A percentile compares a stretch with the other conserved stretches of the same genome.
Evolutionary conservation across 2,329 filamentous ascomycete genomes (phyloP).

Genomic region (Huntiella moniliformis): DNA sequence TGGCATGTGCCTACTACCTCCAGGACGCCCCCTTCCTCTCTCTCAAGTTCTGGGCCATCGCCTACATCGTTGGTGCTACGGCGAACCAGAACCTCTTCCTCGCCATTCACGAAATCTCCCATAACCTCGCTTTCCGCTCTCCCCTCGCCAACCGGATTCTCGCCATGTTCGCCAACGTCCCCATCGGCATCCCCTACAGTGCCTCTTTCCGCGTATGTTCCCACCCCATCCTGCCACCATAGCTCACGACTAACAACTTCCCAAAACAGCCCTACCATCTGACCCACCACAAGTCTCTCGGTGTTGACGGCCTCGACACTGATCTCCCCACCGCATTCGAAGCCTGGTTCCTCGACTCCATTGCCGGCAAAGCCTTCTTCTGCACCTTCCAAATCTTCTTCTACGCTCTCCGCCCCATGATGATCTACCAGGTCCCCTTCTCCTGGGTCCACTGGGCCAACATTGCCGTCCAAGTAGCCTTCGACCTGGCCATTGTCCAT

Average conservation of each 20-base stretch:
- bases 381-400: constrained; percentile 98
- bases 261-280: constrained; percentile 66
- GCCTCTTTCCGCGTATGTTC: constrained; percentile 68
- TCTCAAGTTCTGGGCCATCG: constrained; percentile 66
- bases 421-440: constrained; percentile 75
- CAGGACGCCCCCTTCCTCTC: constrained; percentile 63
- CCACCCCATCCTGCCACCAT: constrained; percentile 13
- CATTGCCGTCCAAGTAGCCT: constrained; percentile 53
- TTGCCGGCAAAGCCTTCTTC: constrained; percentile 95
- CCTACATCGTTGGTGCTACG: constrained; percentile 83
- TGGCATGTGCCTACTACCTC: constrained; percentile 59
- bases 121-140: constrained; percentile 84
- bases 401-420: constrained; percentile 91
- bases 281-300: constrained; percentile 96
- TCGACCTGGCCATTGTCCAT: constrained; percentile 53
- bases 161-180: constrained; percentile 85
- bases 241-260: constrained; percentile 1
- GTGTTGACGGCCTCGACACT: constrained; percentile 87
- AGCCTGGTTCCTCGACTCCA: constrained; percentile 80
- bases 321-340: constrained; percentile 86
- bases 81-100: constrained; percentile 98
- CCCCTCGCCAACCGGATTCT: constrained; percentile 64
- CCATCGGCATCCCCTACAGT: constrained; percentile 89
- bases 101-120: constrained; percentile 95
- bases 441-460: constrained; percentile 75